Percentiles rank a stretch among this genome's conserved stretches.
These are phyloP conservation scores for Akanthomyces lecanii DNA, from an alignment of 2,329 filamentous ascomycete genomes.

Conservation along the genomic window DNA sequence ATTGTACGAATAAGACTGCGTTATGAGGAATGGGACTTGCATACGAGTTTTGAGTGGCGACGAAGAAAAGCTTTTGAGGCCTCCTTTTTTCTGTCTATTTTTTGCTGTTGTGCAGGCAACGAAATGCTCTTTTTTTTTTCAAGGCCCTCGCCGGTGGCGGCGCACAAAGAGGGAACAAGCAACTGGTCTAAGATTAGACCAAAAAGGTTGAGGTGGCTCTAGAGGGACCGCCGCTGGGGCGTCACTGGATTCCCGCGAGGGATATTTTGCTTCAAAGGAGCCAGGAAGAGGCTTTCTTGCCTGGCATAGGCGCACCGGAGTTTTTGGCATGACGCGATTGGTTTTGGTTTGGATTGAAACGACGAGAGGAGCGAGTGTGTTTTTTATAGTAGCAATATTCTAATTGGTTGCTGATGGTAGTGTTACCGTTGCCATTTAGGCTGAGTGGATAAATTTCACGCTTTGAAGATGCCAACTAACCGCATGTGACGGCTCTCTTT, in stretches of 20 bases:
- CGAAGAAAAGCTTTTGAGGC: constrained; percentile 1
- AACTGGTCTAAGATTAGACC: background rate
- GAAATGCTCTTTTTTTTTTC: background rate
- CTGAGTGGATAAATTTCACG: constrained; percentile 43
- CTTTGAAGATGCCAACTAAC: constrained; percentile 14
- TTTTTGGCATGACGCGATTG: constrained; percentile 11
- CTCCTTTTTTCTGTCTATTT: background rate
- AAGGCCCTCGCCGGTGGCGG: background rate
- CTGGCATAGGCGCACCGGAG: constrained; percentile 9
- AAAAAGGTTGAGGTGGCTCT: background rate
- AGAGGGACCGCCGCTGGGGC: constrained; percentile 1
- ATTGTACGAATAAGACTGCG: constrained; percentile 15
- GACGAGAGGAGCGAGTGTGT: constrained; percentile 5
- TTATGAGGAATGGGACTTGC: constrained; percentile 15
- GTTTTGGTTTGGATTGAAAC: constrained; percentile 12
- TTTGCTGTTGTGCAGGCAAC: background rate
- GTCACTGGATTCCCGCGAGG: constrained; percentile 9
- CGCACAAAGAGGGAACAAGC: background rate
- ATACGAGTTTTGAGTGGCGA: constrained; percentile 4
- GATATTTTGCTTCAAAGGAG: constrained; percentile 12
- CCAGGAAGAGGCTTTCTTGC: background rate
- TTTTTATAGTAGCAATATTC: constrained; percentile 8
- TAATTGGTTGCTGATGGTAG: constrained; percentile 12
- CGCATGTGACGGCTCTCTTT: too few species aligned
- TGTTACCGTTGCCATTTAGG: constrained; percentile 45